Evolutionary conservation across 2,329 filamentous ascomycete genomes (phyloP).

Genomic region (Xylaria digitata): DNA sequence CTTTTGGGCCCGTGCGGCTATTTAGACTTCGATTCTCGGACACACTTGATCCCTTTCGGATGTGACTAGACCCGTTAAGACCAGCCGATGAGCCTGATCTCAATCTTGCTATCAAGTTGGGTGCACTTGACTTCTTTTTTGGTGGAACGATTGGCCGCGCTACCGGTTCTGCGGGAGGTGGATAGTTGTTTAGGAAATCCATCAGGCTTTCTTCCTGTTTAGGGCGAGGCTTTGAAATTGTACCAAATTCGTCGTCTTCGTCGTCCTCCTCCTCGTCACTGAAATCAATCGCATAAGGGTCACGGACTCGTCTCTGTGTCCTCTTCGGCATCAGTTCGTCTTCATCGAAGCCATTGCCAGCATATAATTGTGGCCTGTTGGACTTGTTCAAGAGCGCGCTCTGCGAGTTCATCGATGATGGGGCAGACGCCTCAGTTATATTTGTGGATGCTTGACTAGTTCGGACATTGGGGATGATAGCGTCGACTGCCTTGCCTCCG

Average conservation of each 20-base stretch:
- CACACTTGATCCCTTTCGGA: constrained; percentile 45
- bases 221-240: constrained; percentile 55
- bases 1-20: constrained; percentile 54
- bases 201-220: constrained; percentile 75
- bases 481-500: constrained; percentile 68
- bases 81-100: constrained; percentile 50
- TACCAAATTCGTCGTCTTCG: constrained; percentile 63
- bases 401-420: constrained; percentile 79
- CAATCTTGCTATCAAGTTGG: constrained; percentile 71
- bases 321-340: constrained; percentile 72
- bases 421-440: constrained; percentile 67
- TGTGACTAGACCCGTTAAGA: constrained; percentile 36
- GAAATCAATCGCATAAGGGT: constrained; percentile 93
- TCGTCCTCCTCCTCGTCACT: constrained; percentile 76
- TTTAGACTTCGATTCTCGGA: constrained; percentile 53
- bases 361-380: constrained; percentile 53
- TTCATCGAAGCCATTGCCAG: constrained; percentile 58
- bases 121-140: constrained; percentile 73
- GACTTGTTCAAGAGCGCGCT: constrained; percentile 71
- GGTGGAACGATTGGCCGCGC: constrained; percentile 55
- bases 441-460: constrained; percentile 68
- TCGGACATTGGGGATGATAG: constrained; percentile 66
- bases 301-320: constrained; percentile 81
- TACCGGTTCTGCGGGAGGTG: constrained; percentile 68
- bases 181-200: constrained; percentile 77